Evolutionary conservation across 805 yeast genomes (phyloP), one percentile per base, ranked within the genome.

Genomic region (Pichia gijzeniarum): DNA sequence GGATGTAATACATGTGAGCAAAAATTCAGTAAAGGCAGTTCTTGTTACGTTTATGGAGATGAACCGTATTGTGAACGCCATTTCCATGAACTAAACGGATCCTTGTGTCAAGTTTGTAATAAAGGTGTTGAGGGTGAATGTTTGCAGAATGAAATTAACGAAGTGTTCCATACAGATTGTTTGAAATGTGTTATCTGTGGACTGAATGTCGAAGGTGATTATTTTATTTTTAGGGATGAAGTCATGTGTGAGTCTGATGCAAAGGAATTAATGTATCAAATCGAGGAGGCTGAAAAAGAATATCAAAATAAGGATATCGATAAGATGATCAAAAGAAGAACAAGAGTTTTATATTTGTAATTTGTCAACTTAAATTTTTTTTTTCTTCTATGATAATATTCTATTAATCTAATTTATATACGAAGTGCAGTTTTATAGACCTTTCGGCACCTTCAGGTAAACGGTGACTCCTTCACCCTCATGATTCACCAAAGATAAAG

Each of bases 121-220:
- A 54, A 56, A 4, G 95, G 95, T 27, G 86, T 93, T 40, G 96
- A 91, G 61, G 98, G 98, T 4, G 79, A 79, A 60, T 91, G 98
- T 62, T 72, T 91, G 35, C 95, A 87, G 56, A 84, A 80, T 55
- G 89, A 82, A 56, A 62, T 76, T 30, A 64, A 69, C 36, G 83
- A 82, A 53, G 74, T 88, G 47, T 90, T 86, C 71, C 98, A 91
- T 60, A 65, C 74, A 6, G 62, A 70, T 19, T 91, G 98, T 62
- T 71, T 90, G 54, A 69, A 64, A 41, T 91, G 98, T 65, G 60
- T 66, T 39, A 67, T 70, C 35, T 90, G 98, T 66, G 58, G 66
- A 7, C 53, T 56, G 2, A 52, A 55, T 7, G 83, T 85, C 43
- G 60, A 59, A 3, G 64, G 62, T 18, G 91, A 83, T 58, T 85